Evolutionary conservation across 2,329 filamentous ascomycete genomes (phyloP), one percentile per base, ranked within the genome.

Genomic region (Microcera coccophila): DNA sequence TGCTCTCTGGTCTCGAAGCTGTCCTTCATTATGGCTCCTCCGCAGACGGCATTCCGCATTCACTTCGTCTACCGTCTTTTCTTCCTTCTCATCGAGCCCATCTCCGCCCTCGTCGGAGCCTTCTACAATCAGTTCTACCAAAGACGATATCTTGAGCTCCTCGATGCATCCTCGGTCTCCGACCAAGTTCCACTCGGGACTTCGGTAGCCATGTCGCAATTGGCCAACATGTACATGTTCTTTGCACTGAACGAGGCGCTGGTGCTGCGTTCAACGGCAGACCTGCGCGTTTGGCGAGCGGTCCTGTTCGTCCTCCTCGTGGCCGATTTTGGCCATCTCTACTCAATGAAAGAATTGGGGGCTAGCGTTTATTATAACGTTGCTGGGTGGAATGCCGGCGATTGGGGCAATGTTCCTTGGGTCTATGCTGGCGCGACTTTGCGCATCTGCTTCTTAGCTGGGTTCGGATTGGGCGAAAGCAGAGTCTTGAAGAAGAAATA

Each of bases 171-270:
- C 3, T 75, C 78, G 7, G 70, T 44, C 49, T 67, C 50, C 2
- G 36, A 62, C 20, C 54, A 64, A 18, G 63, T 83, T 5, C 79
- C 84, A 2, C 66, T 76, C 26, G 75, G 74, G 31, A 85, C 84
- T 1, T 76, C 78, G 9, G 79, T 90, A 45, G 80, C 81, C 31
- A 71, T 90, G 55, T 80, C 81, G 15, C 87, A 91, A 67, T 76
- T 91, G 22, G 84, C 84, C 33, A 90, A 89, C 64, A 71, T 90
- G 49, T 91, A 90, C 67, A 64, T 90, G 29, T 76, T 87, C 44
- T 87, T 90, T 63, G 80, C 84, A 42, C 66, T 91, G 57, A 88
- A 85, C 67, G 86, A 93, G 67, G 85, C 84, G 2, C 66, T 89
- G 18, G 82, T 91, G 11, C 73, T 91, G 50, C 81, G 87, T 32